Evolutionary conservation across 1,139 yeast genomes (phyloP).

Genomic region (Hansenula lynferdii): DNA sequence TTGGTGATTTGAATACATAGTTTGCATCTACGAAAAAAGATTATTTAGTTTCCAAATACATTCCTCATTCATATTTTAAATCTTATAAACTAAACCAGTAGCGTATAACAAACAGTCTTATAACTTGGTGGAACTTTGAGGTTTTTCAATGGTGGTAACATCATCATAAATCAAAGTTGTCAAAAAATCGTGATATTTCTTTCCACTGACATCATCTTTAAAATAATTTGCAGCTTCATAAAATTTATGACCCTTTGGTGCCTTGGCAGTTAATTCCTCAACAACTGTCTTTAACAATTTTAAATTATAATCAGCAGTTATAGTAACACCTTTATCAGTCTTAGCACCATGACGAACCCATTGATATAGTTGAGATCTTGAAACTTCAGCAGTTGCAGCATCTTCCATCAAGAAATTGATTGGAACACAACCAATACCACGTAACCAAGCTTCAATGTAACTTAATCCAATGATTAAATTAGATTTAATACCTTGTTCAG

Average conservation of each 20-base stretch:
- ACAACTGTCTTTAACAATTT: constrained; percentile 59
- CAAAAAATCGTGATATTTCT: constrained; percentile 61
- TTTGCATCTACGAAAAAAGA: not conserved
- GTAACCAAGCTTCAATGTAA: constrained; percentile 81
- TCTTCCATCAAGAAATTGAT: constrained; percentile 83
- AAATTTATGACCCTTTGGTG: constrained; percentile 43
- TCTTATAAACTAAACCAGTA: no score
- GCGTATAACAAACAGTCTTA: no score
- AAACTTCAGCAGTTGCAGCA: constrained; percentile 85
- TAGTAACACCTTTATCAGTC: constrained; percentile 51
- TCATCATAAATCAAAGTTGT: constrained; percentile 57
- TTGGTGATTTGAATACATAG: constrained; percentile 21
- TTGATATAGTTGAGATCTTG: constrained; percentile 78
- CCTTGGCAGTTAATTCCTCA: constrained; percentile 48
- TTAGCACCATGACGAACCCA: constrained; percentile 75
- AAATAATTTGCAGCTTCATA: constrained; percentile 54
- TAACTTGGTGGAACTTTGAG: constrained; percentile 17
- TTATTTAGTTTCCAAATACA: no score
- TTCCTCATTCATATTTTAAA: no score
- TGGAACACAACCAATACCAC: constrained; percentile 78
- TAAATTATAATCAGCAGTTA: constrained; percentile 54
- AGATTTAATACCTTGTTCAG: constrained; percentile 70
- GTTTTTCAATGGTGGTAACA: constrained; percentile 34
- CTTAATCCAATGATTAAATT: constrained; percentile 69
- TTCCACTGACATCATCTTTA: constrained; percentile 63